Evolutionary conservation across 208 protist species (phyloP).

Genomic region (Crithidia brevicula): DNA sequence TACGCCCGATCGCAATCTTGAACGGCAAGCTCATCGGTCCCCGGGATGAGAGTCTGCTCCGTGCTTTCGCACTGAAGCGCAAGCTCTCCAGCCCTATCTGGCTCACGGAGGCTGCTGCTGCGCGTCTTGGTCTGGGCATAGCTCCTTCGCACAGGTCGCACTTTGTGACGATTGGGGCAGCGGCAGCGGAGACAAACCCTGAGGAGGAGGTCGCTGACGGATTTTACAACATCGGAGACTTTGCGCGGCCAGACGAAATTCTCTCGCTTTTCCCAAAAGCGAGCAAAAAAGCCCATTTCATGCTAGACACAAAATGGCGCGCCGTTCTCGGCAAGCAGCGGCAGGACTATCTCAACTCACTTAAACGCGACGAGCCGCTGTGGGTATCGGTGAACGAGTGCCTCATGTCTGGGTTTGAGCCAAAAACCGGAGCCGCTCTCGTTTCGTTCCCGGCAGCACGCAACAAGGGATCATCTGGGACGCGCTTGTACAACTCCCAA

Average conservation of each 20-base stretch:
- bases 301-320: constrained; percentile 89
- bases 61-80: constrained; percentile 76
- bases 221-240: constrained; percentile 91
- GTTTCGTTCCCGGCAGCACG: constrained; percentile 43
- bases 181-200: constrained; percentile 47
- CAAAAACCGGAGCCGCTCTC: constrained; percentile 35
- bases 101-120: constrained; percentile 63
- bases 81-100: constrained; percentile 90
- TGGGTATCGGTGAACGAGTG: constrained; percentile 92
- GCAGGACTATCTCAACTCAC: constrained; percentile 69
- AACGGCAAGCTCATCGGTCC: constrained; percentile 80
- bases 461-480: constrained; percentile 27
- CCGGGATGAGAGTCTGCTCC: constrained; percentile 78
- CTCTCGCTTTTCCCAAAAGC: constrained; percentile 84
- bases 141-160: constrained; percentile 53
- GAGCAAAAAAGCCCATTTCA: constrained; percentile 84
- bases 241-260: constrained; percentile 67
- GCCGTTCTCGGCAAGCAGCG: constrained; percentile 84
- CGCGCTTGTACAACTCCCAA: constrained; percentile 86
- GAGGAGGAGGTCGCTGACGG: constrained; percentile 61
- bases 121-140: constrained; percentile 72
- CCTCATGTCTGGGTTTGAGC: constrained; percentile 87
- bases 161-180: constrained; percentile 73
- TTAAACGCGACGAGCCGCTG: constrained; percentile 65
- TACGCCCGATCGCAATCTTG: constrained; percentile 80